phyloP scores from a whole-genome alignment of 257 asterid genomes.

The Salvia hispanica region DNA sequence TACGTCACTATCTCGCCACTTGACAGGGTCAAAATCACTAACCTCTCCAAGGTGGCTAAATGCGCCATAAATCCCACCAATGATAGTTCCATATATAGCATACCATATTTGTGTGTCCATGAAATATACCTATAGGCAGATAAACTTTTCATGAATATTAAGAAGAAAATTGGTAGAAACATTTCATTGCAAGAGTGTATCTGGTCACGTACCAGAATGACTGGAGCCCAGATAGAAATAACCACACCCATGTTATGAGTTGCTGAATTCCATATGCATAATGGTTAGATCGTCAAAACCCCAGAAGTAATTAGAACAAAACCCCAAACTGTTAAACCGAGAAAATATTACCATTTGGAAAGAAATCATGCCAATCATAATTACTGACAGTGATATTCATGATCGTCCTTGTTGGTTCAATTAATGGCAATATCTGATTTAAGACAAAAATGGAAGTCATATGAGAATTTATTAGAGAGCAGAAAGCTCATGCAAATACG shows the following conservation, averaged over 20 bases:
- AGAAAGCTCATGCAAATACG: constrained; percentile 19
- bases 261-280: constrained; percentile 55
- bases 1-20: constrained; percentile 24
- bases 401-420: constrained; percentile 78
- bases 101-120: constrained; percentile 99
- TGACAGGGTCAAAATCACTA: constrained; percentile 37
- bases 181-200: constrained; percentile 16
- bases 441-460: constrained; percentile 21
- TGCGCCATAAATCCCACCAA: constrained; percentile 97
- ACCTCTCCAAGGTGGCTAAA: constrained; percentile 99
- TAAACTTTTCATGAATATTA: constrained; percentile 28
- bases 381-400: constrained; percentile 63
- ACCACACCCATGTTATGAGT: constrained; percentile 78
- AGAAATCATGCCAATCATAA: constrained; percentile 97
- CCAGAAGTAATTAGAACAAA: constrained; percentile 20
- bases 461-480: constrained; percentile 7
- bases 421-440: constrained; percentile 81
- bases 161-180: constrained; percentile 26
- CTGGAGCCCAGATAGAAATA: constrained; percentile 89
- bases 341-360: constrained; percentile 72
- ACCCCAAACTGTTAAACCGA: constrained; percentile 6
- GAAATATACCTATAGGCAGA: constrained; percentile 73
- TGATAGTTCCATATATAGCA: constrained; percentile 78
- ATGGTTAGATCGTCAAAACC: constrained; percentile 34
- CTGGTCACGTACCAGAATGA: constrained; percentile 69